These are phyloP conservation scores for Aureobasidium sp. DNA, from an alignment of 2,329 filamentous ascomycete species.

Conservation along the genomic window DNA sequence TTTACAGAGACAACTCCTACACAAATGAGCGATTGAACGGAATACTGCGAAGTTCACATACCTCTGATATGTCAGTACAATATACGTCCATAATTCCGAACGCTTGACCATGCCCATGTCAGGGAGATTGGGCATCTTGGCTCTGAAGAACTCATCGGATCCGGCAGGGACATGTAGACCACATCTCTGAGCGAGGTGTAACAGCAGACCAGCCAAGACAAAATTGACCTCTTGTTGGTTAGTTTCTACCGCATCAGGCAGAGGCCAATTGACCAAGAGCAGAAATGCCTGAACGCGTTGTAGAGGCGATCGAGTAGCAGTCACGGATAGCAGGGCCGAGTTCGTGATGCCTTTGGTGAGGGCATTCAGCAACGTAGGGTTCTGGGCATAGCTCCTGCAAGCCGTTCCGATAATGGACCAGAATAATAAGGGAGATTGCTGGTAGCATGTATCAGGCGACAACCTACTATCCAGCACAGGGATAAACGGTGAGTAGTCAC, in stretches of 20 bases:
- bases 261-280: not conserved
- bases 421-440: not conserved
- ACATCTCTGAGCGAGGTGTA: not conserved
- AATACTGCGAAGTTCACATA: not conserved
- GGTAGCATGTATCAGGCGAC: not conserved
- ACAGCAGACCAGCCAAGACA: not conserved
- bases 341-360: not conserved
- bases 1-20: conserved; percentile 1
- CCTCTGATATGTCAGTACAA: not conserved
- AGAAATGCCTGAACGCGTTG: conserved; percentile 2
- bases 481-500: not conserved
- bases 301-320: not conserved
- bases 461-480: not conserved
- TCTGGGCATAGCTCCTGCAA: conserved; percentile 2
- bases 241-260: conserved; percentile 1
- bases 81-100: not conserved
- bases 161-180: conserved; percentile 4
- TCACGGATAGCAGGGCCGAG: not conserved
- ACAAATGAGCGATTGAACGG: not conserved
- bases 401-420: conserved; percentile 7
- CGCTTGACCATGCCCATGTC: not conserved
- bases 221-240: conserved; percentile 5
- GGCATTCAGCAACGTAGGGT: not conserved
- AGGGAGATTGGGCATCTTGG: not conserved
- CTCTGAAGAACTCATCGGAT: conserved; percentile 8